These are phyloP conservation scores for Cladophialophora yegresii DNA, from an alignment of 2,329 filamentous ascomycete genomes.

Conservation along the genomic window DNA sequence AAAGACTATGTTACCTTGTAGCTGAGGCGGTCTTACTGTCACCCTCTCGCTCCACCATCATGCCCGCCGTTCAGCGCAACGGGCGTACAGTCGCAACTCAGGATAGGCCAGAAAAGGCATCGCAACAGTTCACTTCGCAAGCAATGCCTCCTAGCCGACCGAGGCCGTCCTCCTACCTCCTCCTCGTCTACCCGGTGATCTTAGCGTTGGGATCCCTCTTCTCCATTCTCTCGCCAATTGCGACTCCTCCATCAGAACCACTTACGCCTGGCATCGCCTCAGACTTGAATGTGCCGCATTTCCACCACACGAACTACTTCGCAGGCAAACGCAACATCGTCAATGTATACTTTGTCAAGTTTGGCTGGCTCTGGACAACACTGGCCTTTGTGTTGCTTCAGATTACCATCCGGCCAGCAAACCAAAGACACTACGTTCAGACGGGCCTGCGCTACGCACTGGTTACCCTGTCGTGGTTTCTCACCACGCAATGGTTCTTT, in stretches of 20 bases:
- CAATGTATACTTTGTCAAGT: conserved; percentile 91
- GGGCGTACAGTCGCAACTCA: conserved; percentile 19
- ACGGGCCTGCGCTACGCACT: conserved; percentile 68
- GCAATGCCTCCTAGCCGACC: conserved; percentile 14
- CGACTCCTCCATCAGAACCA: conserved; percentile 49
- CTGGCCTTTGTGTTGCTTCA: conserved; percentile 71
- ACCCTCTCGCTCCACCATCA: conserved; percentile 2
- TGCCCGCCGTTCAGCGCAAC: conserved; percentile 30
- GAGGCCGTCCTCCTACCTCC: conserved; percentile 39
- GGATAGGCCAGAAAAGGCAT: conserved; percentile 10
- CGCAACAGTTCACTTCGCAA: not conserved
- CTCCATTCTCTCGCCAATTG: conserved; percentile 72
- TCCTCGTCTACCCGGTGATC: conserved; percentile 73
- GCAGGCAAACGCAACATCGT: conserved; percentile 90
- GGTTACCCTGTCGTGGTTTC: conserved; percentile 76
- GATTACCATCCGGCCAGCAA: conserved; percentile 58
- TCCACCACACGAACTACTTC: conserved; percentile 66
- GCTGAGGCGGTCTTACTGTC: conserved; percentile 3
- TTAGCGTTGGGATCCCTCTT: conserved; percentile 81
- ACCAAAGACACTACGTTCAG: conserved; percentile 45
- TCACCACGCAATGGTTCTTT: conserved; percentile 96
- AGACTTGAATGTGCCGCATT: conserved; percentile 35
- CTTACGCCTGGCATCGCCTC: conserved; percentile 39
- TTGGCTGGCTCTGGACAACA: conserved; percentile 90
- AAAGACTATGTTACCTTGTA: conserved; percentile 6